Percentiles rank a stretch among this genome's conserved stretches.
Evolutionary conservation across 768 basidiomycete species (phyloP).

Genomic region (Boletellus ananas): DNA sequence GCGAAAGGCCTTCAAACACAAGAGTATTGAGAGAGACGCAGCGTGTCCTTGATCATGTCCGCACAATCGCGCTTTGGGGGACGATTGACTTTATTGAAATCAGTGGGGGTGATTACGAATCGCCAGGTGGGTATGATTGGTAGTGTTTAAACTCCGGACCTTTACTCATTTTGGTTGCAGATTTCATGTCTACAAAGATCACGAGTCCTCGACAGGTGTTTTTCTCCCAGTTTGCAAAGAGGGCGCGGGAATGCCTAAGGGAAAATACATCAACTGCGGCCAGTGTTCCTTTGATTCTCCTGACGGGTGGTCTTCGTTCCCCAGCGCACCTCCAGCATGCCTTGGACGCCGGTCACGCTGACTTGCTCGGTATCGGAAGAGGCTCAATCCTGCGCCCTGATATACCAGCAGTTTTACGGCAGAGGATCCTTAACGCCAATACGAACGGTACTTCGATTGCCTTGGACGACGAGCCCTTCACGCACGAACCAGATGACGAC

Average conservation of each 20-base stretch:
- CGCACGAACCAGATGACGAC: conserved; percentile 34
- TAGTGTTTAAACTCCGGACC: not conserved
- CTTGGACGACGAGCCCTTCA: conserved; percentile 34
- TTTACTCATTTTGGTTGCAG: conserved; percentile 26
- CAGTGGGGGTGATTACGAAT: conserved; percentile 84
- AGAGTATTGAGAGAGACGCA: conserved; percentile 24
- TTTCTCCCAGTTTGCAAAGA: conserved; percentile 64
- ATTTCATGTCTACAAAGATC: conserved; percentile 36
- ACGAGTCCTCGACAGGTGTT: conserved; percentile 57
- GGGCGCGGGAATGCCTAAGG: conserved; percentile 47
- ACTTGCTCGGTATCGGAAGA: conserved; percentile 77
- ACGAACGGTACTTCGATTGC: conserved; percentile 11
- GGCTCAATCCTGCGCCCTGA: conserved; percentile 59
- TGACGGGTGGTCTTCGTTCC: conserved; percentile 77
- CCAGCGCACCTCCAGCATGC: conserved; percentile 52
- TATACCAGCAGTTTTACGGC: conserved; percentile 43
- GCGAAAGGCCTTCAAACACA: conserved; percentile 27
- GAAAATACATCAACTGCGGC: conserved; percentile 22
- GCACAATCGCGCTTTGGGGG: conserved; percentile 58
- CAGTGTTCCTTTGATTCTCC: conserved; percentile 56
- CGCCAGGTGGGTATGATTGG: conserved; percentile 47
- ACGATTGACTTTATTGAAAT: conserved; percentile 82
- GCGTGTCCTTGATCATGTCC: conserved; percentile 58
- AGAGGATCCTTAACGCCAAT: conserved; percentile 6
- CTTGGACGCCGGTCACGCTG: conserved; percentile 52